phyloP scores from a whole-genome alignment of 2,329 filamentous ascomycete genomes.

The Aspergillus udagawae region DNA sequence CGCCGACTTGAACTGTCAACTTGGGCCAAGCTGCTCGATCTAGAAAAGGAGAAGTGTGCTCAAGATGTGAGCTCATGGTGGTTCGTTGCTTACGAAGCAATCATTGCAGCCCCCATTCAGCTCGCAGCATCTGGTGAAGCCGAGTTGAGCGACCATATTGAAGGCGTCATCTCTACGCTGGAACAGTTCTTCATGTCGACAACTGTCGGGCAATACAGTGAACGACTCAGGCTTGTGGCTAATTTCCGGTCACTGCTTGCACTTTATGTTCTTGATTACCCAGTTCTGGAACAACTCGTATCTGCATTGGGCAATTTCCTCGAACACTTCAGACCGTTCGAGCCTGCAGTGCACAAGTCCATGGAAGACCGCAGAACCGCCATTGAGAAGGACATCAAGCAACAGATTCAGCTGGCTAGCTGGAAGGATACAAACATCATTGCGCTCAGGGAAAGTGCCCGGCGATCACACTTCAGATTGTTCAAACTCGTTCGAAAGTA shows the following conservation, averaged over 20 bases:
- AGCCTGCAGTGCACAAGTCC: slow-evolving; percentile 59
- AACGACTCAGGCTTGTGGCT: slow-evolving; percentile 66
- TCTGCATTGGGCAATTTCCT: slow-evolving; percentile 73
- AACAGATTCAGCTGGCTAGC: slow-evolving; percentile 87
- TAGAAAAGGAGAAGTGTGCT: slow-evolving; percentile 71
- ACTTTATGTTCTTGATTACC: slow-evolving; percentile 58
- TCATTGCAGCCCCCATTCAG: slow-evolving; percentile 70
- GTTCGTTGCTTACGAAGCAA: slow-evolving; percentile 90
- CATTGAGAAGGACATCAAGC: slow-evolving; percentile 89
- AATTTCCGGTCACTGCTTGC: slow-evolving; percentile 61
- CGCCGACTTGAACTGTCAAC: slow-evolving; percentile 85
- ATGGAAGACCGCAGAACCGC: slow-evolving; percentile 64
- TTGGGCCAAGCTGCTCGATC: slow-evolving; percentile 84
- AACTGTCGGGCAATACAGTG: slow-evolving; percentile 73
- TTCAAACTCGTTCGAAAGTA: slow-evolving; percentile 92
- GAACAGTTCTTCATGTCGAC: slow-evolving; percentile 75
- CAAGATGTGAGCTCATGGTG: slow-evolving; percentile 87
- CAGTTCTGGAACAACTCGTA: slow-evolving; percentile 55
- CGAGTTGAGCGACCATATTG: slow-evolving; percentile 60
- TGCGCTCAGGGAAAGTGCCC: slow-evolving; percentile 81
- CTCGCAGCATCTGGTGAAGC: slow-evolving; percentile 58
- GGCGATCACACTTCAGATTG: slow-evolving; percentile 84
- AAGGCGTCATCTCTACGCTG: slow-evolving; percentile 69
- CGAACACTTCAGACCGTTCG: slow-evolving; percentile 68
- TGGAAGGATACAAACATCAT: slow-evolving; percentile 98